phyloP scores from a whole-genome alignment of 768 basidiomycete species.

The Suillus americanus region DNA sequence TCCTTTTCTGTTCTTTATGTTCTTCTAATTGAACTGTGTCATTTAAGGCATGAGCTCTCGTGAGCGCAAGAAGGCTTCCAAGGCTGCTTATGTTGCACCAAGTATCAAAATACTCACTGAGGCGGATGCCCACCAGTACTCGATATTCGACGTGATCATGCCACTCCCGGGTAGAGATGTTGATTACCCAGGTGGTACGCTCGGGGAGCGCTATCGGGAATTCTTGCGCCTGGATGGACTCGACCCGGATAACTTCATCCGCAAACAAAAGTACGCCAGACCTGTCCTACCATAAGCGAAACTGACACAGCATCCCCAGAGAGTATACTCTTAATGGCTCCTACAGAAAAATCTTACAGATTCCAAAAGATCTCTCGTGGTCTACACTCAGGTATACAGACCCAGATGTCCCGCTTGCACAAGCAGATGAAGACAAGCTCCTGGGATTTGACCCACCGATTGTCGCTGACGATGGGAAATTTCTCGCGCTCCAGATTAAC shows the following conservation, averaged over 20 bases:
- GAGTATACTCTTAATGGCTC: slow-evolving; percentile 93
- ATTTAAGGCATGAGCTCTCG: slow-evolving; percentile 21
- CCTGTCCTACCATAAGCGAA: slow-evolving; percentile 1
- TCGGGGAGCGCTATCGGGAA: slow-evolving; percentile 85
- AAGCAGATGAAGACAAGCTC: slow-evolving; percentile 93
- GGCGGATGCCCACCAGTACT: slow-evolving; percentile 76
- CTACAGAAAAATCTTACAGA: slow-evolving; percentile 88
- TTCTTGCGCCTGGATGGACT: slow-evolving; percentile 85
- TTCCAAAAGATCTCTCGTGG: slow-evolving; percentile 84
- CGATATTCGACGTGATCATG: slow-evolving; percentile 95
- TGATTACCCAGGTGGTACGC: slow-evolving; percentile 81
- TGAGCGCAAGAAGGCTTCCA: slow-evolving; percentile 22
- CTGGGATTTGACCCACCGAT: slow-evolving; percentile 77
- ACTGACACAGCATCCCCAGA: slow-evolving; percentile 39
- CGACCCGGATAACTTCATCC: slow-evolving; percentile 84
- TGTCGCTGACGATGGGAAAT: slow-evolving; percentile 70
- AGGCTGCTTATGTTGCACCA: slow-evolving; percentile 41
- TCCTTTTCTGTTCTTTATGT: slow-evolving; percentile 6
- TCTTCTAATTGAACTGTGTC: slow-evolving; percentile 6
- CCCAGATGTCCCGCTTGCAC: slow-evolving; percentile 87
- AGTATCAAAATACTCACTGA: slow-evolving; percentile 77
- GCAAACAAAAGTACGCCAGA: slow-evolving; percentile 78
- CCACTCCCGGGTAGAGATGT: slow-evolving; percentile 96
- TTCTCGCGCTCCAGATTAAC: slow-evolving; percentile 84
- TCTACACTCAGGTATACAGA: slow-evolving; percentile 85